Conservation (phyloP, 441 rosid species). For the Hura crepitans region DNA sequence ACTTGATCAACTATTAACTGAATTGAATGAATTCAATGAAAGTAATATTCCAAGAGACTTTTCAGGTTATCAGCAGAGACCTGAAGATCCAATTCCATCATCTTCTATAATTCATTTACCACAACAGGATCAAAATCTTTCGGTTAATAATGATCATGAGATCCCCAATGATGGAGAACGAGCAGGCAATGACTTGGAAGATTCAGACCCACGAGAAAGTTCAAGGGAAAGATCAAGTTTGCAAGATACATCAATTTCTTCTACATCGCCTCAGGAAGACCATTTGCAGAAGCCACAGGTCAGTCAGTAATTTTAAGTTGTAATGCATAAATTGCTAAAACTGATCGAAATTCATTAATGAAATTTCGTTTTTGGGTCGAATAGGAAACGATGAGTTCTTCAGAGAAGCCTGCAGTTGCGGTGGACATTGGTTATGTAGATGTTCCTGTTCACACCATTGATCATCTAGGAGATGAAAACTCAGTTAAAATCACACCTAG, state of each 20-base stretch:
- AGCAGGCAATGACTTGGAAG: constrained; percentile 10
- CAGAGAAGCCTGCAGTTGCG: constrained; percentile 23
- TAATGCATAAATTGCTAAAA: background rate
- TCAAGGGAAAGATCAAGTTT: constrained; percentile 5
- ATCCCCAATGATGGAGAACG: constrained; percentile 18
- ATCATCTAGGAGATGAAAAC: constrained; percentile 4
- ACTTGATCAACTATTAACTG: constrained; percentile 19
- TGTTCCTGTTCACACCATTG: background rate
- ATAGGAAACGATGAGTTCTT: constrained; percentile 35
- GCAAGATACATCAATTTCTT: constrained; percentile 17
- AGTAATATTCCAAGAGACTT: constrained; percentile 18
- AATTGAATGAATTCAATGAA: constrained; percentile 22
- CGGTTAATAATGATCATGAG: constrained; percentile 8
- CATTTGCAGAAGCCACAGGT: constrained; percentile 37
- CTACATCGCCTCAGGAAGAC: constrained; percentile 15
- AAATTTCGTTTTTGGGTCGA: background rate
- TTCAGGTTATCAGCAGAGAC: constrained; percentile 18
- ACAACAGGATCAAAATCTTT: constrained; percentile 24
- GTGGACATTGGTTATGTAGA: background rate
- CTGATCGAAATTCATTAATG: background rate
- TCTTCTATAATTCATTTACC: constrained; percentile 30
- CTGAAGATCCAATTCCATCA: constrained; percentile 24
- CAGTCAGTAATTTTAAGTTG: constrained; percentile 17
- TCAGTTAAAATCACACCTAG: background rate
- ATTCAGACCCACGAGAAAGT: constrained; percentile 16